Base-by-base conservation (phyloP, 805 yeast species). In the Candida odintsovae region DNA sequence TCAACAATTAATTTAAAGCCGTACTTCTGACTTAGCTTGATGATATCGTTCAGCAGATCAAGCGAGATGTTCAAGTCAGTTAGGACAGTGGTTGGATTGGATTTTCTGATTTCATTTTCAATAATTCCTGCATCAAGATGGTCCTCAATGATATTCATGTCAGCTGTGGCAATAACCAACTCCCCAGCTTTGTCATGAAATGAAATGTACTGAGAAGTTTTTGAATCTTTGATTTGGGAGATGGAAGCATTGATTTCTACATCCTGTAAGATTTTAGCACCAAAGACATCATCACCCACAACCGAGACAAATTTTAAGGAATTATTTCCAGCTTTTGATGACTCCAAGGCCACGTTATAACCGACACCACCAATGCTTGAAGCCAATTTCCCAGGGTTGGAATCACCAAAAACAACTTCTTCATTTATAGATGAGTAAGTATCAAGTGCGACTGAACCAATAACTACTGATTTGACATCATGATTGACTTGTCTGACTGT, bases 321-420 rank as follows among this genome's bases (percentile, higher is more conserved):
- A 3, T 52, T 54, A 42, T 50, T 59, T 25, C 58, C 65, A 3
- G 56, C 51, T 49, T 70, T 75, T 18, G 64, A 57, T 3, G 84
- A 70, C 0, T 94, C 92, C n/a, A 76, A 57, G 0, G 87, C 81
- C 15, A 89, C 81, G 56, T 90, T 89, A 61, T 76, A 82, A 0
- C 89, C 97, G 2, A 89, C 96, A 1, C 96, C 97, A 1, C 96
- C 97, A 9, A 87, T 61, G 0, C 83, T 70, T 3, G 81, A 72
- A 1, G 63, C 55, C 6, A 78, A 72, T 0, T 56, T 59, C 0
- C 94, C 90, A 0, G 94, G 94, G 52, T 85, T 85, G 3, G 96
- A 88, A 48, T 92, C 92, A 12, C 67, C 64, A 54, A 73, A 55
- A 6, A 59, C 54, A 25, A 59, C 56, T 15, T 56, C 50, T 1